Conservation (phyloP, 2,329 filamentous ascomycete species). For the Phaeosphaeria sp. region DNA sequence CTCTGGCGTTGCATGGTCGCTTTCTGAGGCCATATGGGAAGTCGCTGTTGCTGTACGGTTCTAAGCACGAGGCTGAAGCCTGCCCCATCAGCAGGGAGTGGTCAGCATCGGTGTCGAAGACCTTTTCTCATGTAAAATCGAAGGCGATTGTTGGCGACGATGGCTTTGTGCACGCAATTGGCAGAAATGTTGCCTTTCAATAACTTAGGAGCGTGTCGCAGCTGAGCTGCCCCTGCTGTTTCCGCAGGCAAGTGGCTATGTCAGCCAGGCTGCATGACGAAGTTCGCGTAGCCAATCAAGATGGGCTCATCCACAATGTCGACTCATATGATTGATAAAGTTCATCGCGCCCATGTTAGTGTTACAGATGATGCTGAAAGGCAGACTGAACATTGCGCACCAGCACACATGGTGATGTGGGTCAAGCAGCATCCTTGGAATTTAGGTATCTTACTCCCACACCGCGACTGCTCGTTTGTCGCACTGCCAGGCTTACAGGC, state of each 20-base stretch:
- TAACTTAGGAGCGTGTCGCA: not conserved
- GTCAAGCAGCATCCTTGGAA: not conserved
- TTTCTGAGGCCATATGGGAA: not conserved
- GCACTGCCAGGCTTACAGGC: not conserved
- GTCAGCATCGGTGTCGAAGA: not conserved
- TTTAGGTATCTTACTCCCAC: not conserved
- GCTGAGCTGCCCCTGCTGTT: constrained; percentile 4
- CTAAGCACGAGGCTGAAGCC: not conserved
- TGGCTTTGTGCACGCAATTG: not conserved
- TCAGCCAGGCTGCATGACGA: constrained; percentile 4
- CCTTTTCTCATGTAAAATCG: not conserved
- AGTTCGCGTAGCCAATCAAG: constrained; percentile 7
- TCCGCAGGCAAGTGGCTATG: constrained; percentile 4
- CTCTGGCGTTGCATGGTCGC: not conserved
- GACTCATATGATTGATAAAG: not conserved
- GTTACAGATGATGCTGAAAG: not conserved
- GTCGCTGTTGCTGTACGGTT: not conserved
- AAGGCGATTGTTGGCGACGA: not conserved
- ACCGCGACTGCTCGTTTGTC: not conserved
- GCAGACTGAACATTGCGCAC: not conserved
- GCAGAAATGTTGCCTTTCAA: not conserved
- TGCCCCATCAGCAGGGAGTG: not conserved
- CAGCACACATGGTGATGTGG: not conserved
- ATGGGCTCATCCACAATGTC: not conserved
- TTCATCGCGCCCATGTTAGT: not conserved